Evolutionary conservation across 768 basidiomycete genomes (phyloP).

Genomic region (Floccularia luteovirens): DNA sequence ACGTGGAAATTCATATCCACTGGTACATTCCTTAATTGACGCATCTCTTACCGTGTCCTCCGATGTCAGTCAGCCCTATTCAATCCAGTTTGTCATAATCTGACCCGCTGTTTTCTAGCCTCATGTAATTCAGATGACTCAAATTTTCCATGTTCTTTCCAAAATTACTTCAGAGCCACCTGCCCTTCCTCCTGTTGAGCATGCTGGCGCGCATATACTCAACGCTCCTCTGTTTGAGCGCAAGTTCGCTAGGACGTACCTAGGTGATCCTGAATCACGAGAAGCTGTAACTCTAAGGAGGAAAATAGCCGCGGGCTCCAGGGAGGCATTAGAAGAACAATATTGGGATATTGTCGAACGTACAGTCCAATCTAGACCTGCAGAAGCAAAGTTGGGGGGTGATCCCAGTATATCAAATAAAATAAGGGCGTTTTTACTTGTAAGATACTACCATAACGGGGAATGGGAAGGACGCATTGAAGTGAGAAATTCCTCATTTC

Average conservation of each 20-base stretch:
- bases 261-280: conserved; percentile 57
- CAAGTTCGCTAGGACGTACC: conserved; percentile 75
- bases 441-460: conserved; percentile 70
- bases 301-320: conserved; percentile 72
- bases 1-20: conserved; percentile 66
- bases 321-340: conserved; percentile 83
- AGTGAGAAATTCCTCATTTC: conserved; percentile 32
- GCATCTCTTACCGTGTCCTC: conserved; percentile 53
- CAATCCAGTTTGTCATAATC: conserved; percentile 2
- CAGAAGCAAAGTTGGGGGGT: conserved; percentile 84
- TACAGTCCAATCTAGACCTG: conserved; percentile 72
- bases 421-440: conserved; percentile 78
- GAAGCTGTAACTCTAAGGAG: conserved; percentile 59
- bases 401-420: conserved; percentile 88
- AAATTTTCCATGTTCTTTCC: conserved; percentile 65
- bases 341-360: conserved; percentile 81
- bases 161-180: conserved; percentile 78
- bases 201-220: conserved; percentile 75
- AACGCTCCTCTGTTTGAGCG: conserved; percentile 77
- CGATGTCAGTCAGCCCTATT: conserved; percentile 35
- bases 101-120: conserved; percentile 20
- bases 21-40: conserved; percentile 65
- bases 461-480: conserved; percentile 90
- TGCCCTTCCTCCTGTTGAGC: conserved; percentile 66
- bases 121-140: conserved; percentile 51